Evolutionary conservation across 352 stramenopile genomes (phyloP).

Genomic region (Globisporangium nodosum): DNA sequence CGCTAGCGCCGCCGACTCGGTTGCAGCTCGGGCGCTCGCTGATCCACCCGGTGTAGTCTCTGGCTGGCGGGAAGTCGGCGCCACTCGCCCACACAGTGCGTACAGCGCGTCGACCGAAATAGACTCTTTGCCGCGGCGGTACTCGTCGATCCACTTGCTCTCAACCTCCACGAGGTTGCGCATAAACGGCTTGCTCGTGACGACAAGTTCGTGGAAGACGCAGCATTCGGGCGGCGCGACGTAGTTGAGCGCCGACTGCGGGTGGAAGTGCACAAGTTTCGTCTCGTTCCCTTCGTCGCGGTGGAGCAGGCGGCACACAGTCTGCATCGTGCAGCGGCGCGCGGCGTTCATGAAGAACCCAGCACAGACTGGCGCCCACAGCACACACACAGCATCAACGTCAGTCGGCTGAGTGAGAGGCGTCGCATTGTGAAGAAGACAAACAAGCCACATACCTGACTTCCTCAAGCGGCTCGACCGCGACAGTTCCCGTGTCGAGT

Average conservation of each 20-base stretch:
- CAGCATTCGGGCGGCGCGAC: conserved; percentile 42
- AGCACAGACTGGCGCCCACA: conserved; percentile 28
- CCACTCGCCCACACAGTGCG: conserved; percentile 36
- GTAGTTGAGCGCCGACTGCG: conserved; percentile 47
- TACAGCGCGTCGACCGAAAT: conserved; percentile 33
- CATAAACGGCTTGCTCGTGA: conserved; percentile 70
- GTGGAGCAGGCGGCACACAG: conserved; percentile 42
- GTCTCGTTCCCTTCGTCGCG: conserved; percentile 15
- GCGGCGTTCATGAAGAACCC: conserved; percentile 69
- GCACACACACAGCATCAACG: not conserved
- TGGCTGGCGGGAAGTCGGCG: conserved; percentile 7
- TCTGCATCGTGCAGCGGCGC: conserved; percentile 51
- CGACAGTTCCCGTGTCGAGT: conserved; percentile 5
- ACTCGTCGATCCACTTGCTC: conserved; percentile 43
- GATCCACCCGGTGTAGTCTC: not conserved
- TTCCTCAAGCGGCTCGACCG: conserved; percentile 31
- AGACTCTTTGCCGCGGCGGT: conserved; percentile 22
- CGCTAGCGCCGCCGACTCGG: not conserved
- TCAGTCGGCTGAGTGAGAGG: not conserved
- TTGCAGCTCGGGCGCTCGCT: not conserved
- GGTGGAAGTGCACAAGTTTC: conserved; percentile 65
- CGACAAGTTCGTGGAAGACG: conserved; percentile 70
- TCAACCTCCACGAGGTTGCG: conserved; percentile 47
- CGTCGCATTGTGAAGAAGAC: not conserved
- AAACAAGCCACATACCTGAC: conserved; percentile 7